Conservation (phyloP, 1,284 basidiomycete species). For the Naganishia albida region DNA sequence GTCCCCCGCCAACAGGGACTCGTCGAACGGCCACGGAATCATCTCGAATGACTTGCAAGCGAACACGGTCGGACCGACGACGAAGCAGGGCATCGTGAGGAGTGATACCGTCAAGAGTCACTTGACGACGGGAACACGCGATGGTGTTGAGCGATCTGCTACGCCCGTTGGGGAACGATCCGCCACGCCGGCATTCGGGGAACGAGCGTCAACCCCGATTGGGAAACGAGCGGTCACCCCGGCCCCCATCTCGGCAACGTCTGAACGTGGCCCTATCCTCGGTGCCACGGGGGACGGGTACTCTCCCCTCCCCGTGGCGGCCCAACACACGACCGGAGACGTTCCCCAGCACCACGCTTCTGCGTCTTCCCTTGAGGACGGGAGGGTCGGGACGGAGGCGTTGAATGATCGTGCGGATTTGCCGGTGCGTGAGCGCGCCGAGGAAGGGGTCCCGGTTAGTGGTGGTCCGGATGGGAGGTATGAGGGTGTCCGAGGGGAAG, state of each 20-base stretch:
- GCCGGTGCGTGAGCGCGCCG: constrained; percentile 5
- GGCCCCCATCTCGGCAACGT: not conserved
- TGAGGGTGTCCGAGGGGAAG: constrained; percentile 13
- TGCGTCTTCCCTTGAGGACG: too few species aligned
- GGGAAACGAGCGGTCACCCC: constrained; percentile 16
- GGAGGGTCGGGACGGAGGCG: too few species aligned
- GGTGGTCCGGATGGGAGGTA: constrained; percentile 9
- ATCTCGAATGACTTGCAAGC: constrained; percentile 21
- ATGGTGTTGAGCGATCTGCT: not conserved
- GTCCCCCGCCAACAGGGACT: constrained; percentile 13
- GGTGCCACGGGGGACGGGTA: constrained; percentile 12
- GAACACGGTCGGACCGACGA: constrained; percentile 10
- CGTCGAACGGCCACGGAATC: constrained; percentile 6
- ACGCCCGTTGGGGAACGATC: constrained; percentile 8
- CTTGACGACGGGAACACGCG: constrained; percentile 10
- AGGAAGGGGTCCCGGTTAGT: constrained; percentile 14
- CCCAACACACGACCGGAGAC: constrained; percentile 7
- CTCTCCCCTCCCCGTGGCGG: not conserved
- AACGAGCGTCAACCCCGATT: not conserved
- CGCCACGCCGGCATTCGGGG: not conserved
- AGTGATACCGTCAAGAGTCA: constrained; percentile 21
- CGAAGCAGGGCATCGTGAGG: not conserved
- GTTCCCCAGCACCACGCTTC: too few species aligned
- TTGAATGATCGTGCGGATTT: constrained; percentile 5
- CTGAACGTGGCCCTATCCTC: constrained; percentile 4